Conservation (phyloP, 306 rosid species). For the Leucaena leucocephala region DNA sequence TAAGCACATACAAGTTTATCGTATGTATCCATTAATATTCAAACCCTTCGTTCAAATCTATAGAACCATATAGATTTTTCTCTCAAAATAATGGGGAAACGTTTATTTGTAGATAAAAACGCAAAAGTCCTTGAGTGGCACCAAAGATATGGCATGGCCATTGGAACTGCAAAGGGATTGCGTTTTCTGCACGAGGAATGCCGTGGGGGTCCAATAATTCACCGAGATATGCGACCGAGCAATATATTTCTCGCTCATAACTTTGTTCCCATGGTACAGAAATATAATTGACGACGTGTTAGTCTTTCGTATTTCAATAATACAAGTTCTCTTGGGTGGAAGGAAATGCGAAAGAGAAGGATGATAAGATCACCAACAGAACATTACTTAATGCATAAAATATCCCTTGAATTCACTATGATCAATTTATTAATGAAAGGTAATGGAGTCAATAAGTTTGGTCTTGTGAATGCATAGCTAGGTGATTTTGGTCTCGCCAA, state of each 20-base stretch:
- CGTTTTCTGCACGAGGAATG: slow-evolving; percentile 93
- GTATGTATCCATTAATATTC: not conserved
- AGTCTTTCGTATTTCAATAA: not conserved
- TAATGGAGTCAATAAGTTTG: not conserved
- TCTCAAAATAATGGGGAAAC: not conserved
- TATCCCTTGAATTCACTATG: too few relatives aligned
- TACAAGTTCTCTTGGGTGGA: not conserved
- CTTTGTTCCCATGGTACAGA: slow-evolving; percentile 75
- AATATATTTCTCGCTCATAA: slow-evolving; percentile 86
- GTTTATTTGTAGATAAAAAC: slow-evolving; percentile 45
- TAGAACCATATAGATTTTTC: not conserved
- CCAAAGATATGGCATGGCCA: slow-evolving; percentile 76
- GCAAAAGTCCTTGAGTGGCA: slow-evolving; percentile 69
- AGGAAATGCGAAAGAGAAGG: too few relatives aligned
- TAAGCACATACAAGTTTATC: slow-evolving; percentile 40
- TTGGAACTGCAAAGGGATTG: slow-evolving; percentile 87
- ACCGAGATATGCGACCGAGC: slow-evolving; percentile 84
- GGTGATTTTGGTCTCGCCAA: slow-evolving; percentile 93
- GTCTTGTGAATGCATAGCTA: slow-evolving; percentile 51
- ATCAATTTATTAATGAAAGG: not conserved
- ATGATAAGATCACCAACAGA: not conserved
- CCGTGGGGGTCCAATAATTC: slow-evolving; percentile 86
- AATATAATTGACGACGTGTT: not conserved
- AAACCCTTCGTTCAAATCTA: not conserved
- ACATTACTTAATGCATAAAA: not conserved